Conservation (phyloP, 202 grass and related monocot genomes). For the Carex sylvatica region DNA sequence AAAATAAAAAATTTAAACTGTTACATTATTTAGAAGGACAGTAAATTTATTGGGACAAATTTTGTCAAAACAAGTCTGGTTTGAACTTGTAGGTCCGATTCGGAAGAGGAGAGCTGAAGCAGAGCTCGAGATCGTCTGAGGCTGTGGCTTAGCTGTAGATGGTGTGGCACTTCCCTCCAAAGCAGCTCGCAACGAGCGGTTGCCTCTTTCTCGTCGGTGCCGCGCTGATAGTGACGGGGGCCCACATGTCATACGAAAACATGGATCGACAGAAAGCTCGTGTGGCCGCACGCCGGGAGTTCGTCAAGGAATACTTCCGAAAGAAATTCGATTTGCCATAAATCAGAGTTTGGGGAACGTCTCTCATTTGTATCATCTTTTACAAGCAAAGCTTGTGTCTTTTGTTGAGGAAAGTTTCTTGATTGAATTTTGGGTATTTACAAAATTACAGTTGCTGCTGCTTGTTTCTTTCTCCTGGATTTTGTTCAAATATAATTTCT, state of each 20-base stretch:
- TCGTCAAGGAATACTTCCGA: slow-evolving; percentile 33
- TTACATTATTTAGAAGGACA: too few relatives aligned
- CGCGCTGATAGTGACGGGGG: slow-evolving; percentile 12
- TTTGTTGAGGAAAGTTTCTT: not conserved
- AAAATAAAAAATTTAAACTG: too few relatives aligned
- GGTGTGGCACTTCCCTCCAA: slow-evolving; percentile 28
- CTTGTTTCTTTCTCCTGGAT: not conserved
- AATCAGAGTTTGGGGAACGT: not conserved
- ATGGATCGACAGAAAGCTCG: slow-evolving; percentile 29
- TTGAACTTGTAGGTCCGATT: not conserved
- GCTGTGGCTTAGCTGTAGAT: not conserved
- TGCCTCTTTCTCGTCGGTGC: slow-evolving; percentile 20
- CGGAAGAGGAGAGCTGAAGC: not conserved
- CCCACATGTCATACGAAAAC: slow-evolving; percentile 29
- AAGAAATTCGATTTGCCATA: slow-evolving; percentile 28
- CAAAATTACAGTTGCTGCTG: not conserved
- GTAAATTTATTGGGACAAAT: too few relatives aligned
- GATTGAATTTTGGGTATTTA: not conserved
- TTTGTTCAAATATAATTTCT: not conserved
- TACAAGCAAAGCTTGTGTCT: not conserved
- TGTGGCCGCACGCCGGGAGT: slow-evolving; percentile 27
- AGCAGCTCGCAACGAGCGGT: slow-evolving; percentile 20
- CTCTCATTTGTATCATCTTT: too few relatives aligned
- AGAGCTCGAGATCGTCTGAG: not conserved
- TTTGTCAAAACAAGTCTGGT: not conserved